phyloP scores from a whole-genome alignment of 495 filamentous ascomycete species.

The Penicillium riverlandense region DNA sequence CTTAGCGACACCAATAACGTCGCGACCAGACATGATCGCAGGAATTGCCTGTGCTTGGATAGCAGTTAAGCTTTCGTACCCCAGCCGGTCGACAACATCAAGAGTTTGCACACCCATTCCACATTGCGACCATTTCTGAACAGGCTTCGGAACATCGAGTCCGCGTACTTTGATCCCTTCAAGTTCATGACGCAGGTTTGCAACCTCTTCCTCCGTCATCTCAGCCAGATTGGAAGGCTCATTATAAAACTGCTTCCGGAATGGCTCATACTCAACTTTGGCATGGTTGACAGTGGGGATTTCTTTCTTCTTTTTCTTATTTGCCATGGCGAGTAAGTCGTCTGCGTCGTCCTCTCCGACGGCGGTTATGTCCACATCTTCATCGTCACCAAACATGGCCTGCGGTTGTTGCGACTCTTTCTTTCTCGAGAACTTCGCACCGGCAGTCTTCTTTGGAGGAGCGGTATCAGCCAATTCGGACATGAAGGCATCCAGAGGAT shows the following conservation, averaged over 20 bases:
- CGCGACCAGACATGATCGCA: constrained; percentile 90
- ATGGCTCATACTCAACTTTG: constrained; percentile 76
- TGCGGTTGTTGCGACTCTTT: constrained; percentile 56
- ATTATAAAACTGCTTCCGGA: constrained; percentile 89
- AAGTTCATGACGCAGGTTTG: constrained; percentile 73
- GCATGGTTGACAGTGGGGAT: constrained; percentile 77
- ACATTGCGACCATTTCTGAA: constrained; percentile 95
- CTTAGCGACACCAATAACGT: constrained; percentile 95
- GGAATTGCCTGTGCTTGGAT: constrained; percentile 96
- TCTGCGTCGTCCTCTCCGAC: constrained; percentile 66
- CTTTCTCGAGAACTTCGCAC: constrained; percentile 36
- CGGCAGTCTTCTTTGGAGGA: constrained; percentile 30
- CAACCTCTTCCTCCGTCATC: constrained; percentile 80
- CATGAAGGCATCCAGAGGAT: constrained; percentile 97
- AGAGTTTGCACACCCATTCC: constrained; percentile 79
- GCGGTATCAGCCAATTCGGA: constrained; percentile 58
- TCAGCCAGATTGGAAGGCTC: constrained; percentile 78
- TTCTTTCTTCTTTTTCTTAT: constrained; percentile 95
- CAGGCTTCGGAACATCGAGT: constrained; percentile 81
- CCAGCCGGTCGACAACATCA: constrained; percentile 76
- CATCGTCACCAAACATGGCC: constrained; percentile 78
- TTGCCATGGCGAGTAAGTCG: constrained; percentile 79
- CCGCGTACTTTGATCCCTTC: constrained; percentile 93
- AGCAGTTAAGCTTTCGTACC: constrained; percentile 83
- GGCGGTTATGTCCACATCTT: constrained; percentile 69